A percentile compares a stretch with the other conserved stretches of the same genome.
phyloP scores from a whole-genome alignment of 371 early-diverging fungal species.

The Parasitella parasitica region DNA sequence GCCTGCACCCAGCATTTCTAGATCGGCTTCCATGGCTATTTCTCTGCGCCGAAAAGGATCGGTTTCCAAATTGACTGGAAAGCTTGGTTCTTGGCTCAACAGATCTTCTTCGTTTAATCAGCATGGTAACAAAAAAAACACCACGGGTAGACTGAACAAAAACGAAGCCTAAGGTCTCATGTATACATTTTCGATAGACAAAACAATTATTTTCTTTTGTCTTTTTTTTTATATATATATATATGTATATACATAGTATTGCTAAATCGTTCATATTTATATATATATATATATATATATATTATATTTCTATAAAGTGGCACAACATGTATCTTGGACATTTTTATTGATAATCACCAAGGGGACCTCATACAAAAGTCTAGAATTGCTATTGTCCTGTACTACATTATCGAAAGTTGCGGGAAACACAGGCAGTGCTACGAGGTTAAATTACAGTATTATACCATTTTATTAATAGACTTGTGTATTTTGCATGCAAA shows the following conservation, averaged over 20 bases:
- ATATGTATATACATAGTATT: not conserved
- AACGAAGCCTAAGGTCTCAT: not conserved
- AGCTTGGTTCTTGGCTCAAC: conserved; percentile 29
- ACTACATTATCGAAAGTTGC: too few species aligned
- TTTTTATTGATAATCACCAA: too few species aligned
- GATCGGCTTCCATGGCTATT: conserved; percentile 15
- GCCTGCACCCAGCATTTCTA: conserved; percentile 10
- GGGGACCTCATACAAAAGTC: too few species aligned
- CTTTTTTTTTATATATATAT: not conserved
- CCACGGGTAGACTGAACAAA: not conserved
- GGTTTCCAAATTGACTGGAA: conserved; percentile 19
- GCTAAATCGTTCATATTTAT: too few species aligned
- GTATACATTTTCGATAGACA: not conserved
- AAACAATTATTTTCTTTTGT: not conserved
- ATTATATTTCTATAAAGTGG: too few species aligned
- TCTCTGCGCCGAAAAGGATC: conserved; percentile 20
- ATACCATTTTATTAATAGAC: too few species aligned
- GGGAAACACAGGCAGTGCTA: too few species aligned
- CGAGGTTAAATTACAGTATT: too few species aligned
- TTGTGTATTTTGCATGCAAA: too few species aligned
- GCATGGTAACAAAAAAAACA: not conserved
- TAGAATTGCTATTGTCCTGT: too few species aligned
- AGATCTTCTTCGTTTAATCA: conserved; percentile 26
- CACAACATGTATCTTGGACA: too few species aligned
- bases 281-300: too few species aligned